Evolutionary conservation across 2,329 filamentous ascomycete species (phyloP), one percentile per base, ranked within the genome.

Genomic region (Sporothrix curviconia): DNA sequence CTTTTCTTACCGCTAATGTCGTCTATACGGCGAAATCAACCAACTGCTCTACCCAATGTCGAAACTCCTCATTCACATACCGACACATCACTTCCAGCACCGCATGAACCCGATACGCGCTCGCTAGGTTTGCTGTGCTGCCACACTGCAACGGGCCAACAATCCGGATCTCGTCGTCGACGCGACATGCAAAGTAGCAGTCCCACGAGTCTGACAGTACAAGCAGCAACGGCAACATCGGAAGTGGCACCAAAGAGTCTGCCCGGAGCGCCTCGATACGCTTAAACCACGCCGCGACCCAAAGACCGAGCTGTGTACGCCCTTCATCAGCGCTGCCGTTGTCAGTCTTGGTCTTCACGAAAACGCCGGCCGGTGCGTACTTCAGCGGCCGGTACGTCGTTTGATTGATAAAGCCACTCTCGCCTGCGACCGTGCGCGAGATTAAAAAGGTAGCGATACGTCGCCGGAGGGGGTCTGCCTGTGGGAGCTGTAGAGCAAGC

Each of bases 121-220:
- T 39, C 14, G 49, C 49, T 17, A 51, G 49, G 34, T 51, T 51
- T 34, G 34, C 49, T 39, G 49, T 51, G 14, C 49, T 51, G 49
- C 49, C 49, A 39, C 49, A 7, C 36, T 34, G 49, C 34, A 51
- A 51, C 25, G 49, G 49, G 49, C 49, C 49, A 14, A 39, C 49
- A 51, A 51, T 51, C 32, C 49, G 49, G 12, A 51, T 39, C 34
- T 51, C 49, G 49, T 51, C 49, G 49, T 51, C 49, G 9, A n/a
- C 9, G 15, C 49, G 49, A 40, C 49, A 51, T 39, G 49, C 49
- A 51, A 51, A 30, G 39, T 51, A 51, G 39, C 49, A 51, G 49
- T 51, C 49, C 49, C 49, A 51, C 12, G 49, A 28, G 15, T 51
- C 34, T 39, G 34, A 51, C 12, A 51, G 49, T 34, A 51, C 49